Percentiles rank a stretch among this genome's conserved stretches.
phyloP scores from a whole-genome alignment of 2,329 filamentous ascomycete species.

The Paecilomyces sp. region DNA sequence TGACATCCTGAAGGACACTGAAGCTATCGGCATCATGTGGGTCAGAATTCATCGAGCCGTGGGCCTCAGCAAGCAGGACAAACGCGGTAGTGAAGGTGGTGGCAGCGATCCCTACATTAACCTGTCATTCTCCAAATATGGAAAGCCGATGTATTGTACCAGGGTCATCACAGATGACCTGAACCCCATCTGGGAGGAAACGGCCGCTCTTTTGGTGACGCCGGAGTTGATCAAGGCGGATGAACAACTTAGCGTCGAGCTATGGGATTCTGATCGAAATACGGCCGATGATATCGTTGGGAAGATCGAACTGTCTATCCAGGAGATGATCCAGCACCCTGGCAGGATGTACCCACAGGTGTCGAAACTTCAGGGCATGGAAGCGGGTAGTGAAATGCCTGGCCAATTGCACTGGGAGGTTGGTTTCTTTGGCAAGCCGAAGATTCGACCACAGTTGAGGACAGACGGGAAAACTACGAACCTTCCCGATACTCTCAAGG shows the following conservation, averaged over 20 bases:
- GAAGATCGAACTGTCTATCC: conserved; percentile 87
- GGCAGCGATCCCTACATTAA: conserved; percentile 96
- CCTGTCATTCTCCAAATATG: conserved; percentile 89
- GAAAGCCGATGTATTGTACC: conserved; percentile 96
- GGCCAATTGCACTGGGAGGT: conserved; percentile 95
- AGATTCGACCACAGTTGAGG: conserved; percentile 74
- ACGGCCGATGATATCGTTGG: conserved; percentile 93
- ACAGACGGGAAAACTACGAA: conserved; percentile 80
- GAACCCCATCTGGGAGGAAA: conserved; percentile 89
- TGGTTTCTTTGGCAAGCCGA: conserved; percentile 86
- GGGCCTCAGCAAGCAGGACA: conserved; percentile 86
- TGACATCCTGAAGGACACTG: conserved; percentile 77
- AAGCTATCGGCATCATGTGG: conserved; percentile 84
- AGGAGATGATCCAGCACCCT: conserved; percentile 90
- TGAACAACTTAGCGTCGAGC: conserved; percentile 84
- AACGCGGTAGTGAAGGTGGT: conserved; percentile 71
- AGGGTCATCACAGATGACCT: conserved; percentile 91
- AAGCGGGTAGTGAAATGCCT: conserved; percentile 80
- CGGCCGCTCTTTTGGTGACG: conserved; percentile 75
- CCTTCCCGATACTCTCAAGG: conserved; percentile 64
- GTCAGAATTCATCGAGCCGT: conserved; percentile 83
- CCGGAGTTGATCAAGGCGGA: conserved; percentile 86
- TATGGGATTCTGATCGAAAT: conserved; percentile 92
- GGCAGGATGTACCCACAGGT: conserved; percentile 87
- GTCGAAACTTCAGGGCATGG: conserved; percentile 74